Conservation (phyloP, 2,329 filamentous ascomycete species). For the Celoporthe dispersa region DNA sequence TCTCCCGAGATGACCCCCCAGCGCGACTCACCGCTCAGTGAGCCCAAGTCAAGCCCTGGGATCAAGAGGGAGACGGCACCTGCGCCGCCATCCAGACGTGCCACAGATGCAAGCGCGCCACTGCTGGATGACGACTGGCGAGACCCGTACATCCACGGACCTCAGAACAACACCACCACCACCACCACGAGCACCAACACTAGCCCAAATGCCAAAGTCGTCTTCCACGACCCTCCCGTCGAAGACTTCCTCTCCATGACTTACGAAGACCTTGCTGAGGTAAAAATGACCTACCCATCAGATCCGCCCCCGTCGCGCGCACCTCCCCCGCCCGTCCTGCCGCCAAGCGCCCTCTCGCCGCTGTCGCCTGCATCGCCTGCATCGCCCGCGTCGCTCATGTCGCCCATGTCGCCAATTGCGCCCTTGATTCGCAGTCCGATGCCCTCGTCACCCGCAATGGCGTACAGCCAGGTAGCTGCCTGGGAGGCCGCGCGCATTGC, state of each 20-base stretch:
- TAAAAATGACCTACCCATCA: conserved; percentile 28
- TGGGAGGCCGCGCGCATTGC: conserved; percentile 61
- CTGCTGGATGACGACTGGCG: conserved; percentile 30
- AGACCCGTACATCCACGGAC: conserved; percentile 25
- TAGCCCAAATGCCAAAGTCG: conserved; percentile 39
- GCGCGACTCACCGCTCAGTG: conserved; percentile 25
- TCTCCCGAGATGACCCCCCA: conserved; percentile 30
- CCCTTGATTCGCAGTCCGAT: conserved; percentile 7
- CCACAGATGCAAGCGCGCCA: conserved; percentile 16
- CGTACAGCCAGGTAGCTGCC: conserved; percentile 53
- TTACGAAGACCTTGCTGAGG: conserved; percentile 63
- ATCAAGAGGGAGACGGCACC: conserved; percentile 12
- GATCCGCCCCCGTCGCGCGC: conserved; percentile 29
- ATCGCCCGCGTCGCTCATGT: conserved; percentile 42
- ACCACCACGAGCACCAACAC: conserved; percentile 18
- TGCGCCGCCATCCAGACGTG: conserved; percentile 20
- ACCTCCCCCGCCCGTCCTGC: conserved; percentile 23
- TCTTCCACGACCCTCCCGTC: conserved; percentile 56
- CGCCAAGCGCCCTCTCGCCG: conserved; percentile 21
- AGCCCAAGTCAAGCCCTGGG: conserved; percentile 24
- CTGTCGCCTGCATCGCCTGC: conserved; percentile 43
- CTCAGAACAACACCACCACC: conserved; percentile 30
- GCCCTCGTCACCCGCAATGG: conserved; percentile 48
- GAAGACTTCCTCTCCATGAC: conserved; percentile 58
- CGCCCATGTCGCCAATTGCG: conserved; percentile 43